Base-by-base conservation (phyloP, 495 filamentous ascomycete species). In the Arthonia radiata region DNA sequence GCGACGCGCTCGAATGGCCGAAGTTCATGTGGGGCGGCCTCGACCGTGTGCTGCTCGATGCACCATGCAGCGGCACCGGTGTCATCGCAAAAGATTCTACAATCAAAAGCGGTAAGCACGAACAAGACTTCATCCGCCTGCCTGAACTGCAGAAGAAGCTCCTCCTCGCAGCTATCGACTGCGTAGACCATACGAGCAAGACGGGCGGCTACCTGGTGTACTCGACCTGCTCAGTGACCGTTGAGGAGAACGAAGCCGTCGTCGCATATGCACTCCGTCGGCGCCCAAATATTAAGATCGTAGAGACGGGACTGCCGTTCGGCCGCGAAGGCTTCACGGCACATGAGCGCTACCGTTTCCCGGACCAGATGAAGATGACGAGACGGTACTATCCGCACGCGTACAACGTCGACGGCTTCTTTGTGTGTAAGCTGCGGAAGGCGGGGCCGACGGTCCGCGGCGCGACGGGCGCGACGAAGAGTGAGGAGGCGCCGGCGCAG, bases 341-440 rank as follows among this genome's bases (percentile, higher is more conserved):
- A 33, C 90, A 70, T 49, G 71, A 71, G 60, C 72, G 78, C 43
- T 93, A 92, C 61, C 64, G 60, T 26, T 97, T 97, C 50, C 70
- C 79, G 39, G 57, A 67, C 4, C 73, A 65, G 44, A 69, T 97
- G 61, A 76, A 74, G 37, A 52, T 80, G 38, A 83, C 83, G 10
- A 61, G 78, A 27, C 59, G 89, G 28, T 97, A 77, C 50, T 94
- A 93, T 49, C 83, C 83, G 0, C 83, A 94, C 38, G 59, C 76
- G 23, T 82, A 83, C 56, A 97, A 97, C 53, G 76, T 97, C 15
- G 86, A 97, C 37, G 86, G 86, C 29, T 97, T 97, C 68, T 97
- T 89, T 45, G 86, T 94, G 3, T 4, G 11, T 12, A 83, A 90
- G 53, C 94, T 94, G 64, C 64, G 61, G 15, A 83, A 64, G 8